Conservation (phyloP, 768 basidiomycete species). For the Punctularia strigosozonata region DNA sequence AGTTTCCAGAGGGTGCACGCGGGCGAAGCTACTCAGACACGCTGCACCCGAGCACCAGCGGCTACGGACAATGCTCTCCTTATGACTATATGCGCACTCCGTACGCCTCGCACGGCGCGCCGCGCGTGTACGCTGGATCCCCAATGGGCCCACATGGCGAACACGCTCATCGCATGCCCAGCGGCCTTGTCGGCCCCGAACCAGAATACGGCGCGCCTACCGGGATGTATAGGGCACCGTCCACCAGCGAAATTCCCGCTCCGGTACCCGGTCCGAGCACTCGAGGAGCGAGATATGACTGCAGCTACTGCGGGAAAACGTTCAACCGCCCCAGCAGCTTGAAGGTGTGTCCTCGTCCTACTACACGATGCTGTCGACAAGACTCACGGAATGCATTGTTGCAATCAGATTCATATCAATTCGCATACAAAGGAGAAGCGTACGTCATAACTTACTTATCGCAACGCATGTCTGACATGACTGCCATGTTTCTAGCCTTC, state of each 20-base stretch:
- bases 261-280: neutral
- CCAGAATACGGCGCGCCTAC: neutral
- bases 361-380: too few species aligned
- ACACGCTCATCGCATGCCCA: too few species aligned
- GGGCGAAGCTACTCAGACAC: too few species aligned
- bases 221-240: neutral
- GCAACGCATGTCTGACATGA: slow-evolving; percentile 5
- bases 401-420: slow-evolving; percentile 62
- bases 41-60: too few species aligned
- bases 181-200: too few species aligned
- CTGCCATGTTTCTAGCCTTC: slow-evolving; percentile 39
- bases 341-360: slow-evolving; percentile 41
- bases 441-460: slow-evolving; percentile 25
- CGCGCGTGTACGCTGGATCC: too few species aligned
- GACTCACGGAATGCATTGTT: slow-evolving; percentile 3
- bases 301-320: slow-evolving; percentile 66
- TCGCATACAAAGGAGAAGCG: slow-evolving; percentile 82
- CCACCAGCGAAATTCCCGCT: neutral
- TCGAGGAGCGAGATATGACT: slow-evolving; percentile 59
- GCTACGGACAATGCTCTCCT: too few species aligned
- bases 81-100: too few species aligned
- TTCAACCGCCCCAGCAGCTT: slow-evolving; percentile 79
- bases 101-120: too few species aligned
- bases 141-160: too few species aligned
- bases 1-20: too few species aligned